Percentiles rank a stretch among this genome's conserved stretches.
These are phyloP conservation scores for Gaertneriomyces sp. DNA, from an alignment of 192 early-diverging fungal species.

Conservation along the genomic window DNA sequence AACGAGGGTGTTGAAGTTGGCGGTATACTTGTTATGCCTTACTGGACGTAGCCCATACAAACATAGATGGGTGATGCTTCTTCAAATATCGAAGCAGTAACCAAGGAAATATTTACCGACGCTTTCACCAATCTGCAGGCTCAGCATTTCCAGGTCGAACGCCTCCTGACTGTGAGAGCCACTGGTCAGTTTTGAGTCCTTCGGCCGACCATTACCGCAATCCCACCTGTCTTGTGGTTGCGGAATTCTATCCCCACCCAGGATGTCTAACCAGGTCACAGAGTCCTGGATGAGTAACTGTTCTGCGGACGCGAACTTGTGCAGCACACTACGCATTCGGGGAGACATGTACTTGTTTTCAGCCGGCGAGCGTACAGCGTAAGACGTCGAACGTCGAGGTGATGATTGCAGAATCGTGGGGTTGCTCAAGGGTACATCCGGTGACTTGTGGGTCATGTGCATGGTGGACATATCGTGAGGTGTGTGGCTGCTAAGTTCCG, in stretches of 20 bases:
- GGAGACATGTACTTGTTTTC: conserved; percentile 13
- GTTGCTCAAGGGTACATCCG: too few species aligned
- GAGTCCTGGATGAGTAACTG: too few species aligned
- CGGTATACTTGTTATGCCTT: conserved; percentile 58
- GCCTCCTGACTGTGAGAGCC: conserved; percentile 57
- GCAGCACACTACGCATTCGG: too few species aligned
- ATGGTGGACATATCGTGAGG: too few species aligned
- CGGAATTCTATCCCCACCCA: too few species aligned
- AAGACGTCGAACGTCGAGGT: conserved; percentile 12
- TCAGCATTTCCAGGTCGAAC: conserved; percentile 68
- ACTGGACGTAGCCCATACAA: conserved; percentile 32
- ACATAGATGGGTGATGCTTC: not conserved
- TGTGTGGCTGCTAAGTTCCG: too few species aligned
- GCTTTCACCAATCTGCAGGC: conserved; percentile 57
- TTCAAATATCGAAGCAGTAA: not conserved
- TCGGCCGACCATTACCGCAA: too few species aligned
- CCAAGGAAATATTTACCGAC: conserved; percentile 43
- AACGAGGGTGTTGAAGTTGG: conserved; percentile 65
- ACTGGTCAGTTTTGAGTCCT: too few species aligned
- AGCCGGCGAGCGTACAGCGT: conserved; percentile 13
- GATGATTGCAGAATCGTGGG: not conserved
- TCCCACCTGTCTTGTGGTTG: too few species aligned
- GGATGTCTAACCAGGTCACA: too few species aligned
- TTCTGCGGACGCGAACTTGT: too few species aligned
- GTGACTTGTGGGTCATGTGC: too few species aligned